Evolutionary conservation across 208 protist species (phyloP).

Genomic region (Wallacemonas sp.): DNA sequence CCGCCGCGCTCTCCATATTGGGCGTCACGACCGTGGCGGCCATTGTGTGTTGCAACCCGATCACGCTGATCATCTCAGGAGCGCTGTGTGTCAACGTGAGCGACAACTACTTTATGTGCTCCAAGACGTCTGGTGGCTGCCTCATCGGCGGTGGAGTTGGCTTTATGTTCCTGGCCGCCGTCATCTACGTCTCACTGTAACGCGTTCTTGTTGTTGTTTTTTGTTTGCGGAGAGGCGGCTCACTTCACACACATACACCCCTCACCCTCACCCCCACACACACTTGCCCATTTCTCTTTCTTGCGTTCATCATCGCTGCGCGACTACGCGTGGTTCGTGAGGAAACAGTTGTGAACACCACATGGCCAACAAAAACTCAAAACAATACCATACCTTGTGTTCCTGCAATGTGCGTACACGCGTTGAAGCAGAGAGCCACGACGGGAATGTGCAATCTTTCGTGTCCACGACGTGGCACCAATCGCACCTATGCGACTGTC

Average conservation of each 20-base stretch:
- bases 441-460: too few relatives aligned
- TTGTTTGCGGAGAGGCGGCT: slow-evolving; percentile 1
- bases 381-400: too few relatives aligned
- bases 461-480: too few relatives aligned
- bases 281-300: neutral
- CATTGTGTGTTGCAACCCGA: slow-evolving; percentile 67
- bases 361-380: too few relatives aligned
- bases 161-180: slow-evolving; percentile 45
- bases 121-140: slow-evolving; percentile 42
- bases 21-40: slow-evolving; percentile 60
- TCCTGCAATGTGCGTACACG: too few relatives aligned
- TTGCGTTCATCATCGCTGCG: neutral
- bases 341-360: too few relatives aligned
- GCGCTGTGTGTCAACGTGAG: slow-evolving; percentile 61
- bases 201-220: slow-evolving; percentile 15
- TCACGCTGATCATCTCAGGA: slow-evolving; percentile 66
- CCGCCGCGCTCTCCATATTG: slow-evolving; percentile 47
- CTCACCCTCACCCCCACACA: neutral
- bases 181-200: slow-evolving; percentile 66
- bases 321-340: too few relatives aligned
- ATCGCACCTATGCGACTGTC: too few relatives aligned
- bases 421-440: too few relatives aligned
- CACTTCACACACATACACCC: neutral
- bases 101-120: slow-evolving; percentile 74
- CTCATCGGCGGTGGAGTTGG: slow-evolving; percentile 74